phyloP scores from a whole-genome alignment of 768 basidiomycete species.

The Mycena pura region DNA sequence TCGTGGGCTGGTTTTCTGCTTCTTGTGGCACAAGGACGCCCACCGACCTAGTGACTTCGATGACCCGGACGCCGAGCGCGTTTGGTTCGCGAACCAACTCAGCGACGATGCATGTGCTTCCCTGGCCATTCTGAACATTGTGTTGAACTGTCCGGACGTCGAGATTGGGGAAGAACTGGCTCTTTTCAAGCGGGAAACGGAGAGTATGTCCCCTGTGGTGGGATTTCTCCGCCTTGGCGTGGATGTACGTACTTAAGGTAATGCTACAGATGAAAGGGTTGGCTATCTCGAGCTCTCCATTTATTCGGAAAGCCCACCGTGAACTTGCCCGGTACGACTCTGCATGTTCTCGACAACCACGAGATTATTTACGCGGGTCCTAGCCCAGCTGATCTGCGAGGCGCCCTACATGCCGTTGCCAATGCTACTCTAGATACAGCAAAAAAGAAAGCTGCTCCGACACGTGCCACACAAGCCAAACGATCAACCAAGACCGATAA shows the following conservation, averaged over 20 bases:
- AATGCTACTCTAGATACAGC: conserved; percentile 50
- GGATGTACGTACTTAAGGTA: not conserved
- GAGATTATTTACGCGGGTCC: conserved; percentile 3
- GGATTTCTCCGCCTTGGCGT: conserved; percentile 28
- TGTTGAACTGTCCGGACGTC: conserved; percentile 61
- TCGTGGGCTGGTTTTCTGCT: conserved; percentile 69
- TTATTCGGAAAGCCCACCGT: conserved; percentile 64
- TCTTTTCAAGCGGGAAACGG: conserved; percentile 56
- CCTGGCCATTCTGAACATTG: conserved; percentile 64
- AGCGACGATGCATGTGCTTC: conserved; percentile 72
- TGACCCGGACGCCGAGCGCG: conserved; percentile 59
- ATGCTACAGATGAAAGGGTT: conserved; percentile 64
- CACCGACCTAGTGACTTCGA: conserved; percentile 54
- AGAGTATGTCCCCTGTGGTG: conserved; percentile 64
- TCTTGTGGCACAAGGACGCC: conserved; percentile 59
- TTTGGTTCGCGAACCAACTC: conserved; percentile 76
- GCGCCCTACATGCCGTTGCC: conserved; percentile 54
- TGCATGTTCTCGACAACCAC: not conserved
- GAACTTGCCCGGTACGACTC: conserved; percentile 59
- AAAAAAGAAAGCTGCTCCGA: conserved; percentile 41
- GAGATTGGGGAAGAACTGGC: conserved; percentile 54
- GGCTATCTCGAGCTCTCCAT: conserved; percentile 61
- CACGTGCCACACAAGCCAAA: conserved; percentile 44
- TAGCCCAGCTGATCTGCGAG: conserved; percentile 66
- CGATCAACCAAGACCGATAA: conserved; percentile 30